Evolutionary conservation across 768 basidiomycete species (phyloP).

Genomic region (Boletus sp.): DNA sequence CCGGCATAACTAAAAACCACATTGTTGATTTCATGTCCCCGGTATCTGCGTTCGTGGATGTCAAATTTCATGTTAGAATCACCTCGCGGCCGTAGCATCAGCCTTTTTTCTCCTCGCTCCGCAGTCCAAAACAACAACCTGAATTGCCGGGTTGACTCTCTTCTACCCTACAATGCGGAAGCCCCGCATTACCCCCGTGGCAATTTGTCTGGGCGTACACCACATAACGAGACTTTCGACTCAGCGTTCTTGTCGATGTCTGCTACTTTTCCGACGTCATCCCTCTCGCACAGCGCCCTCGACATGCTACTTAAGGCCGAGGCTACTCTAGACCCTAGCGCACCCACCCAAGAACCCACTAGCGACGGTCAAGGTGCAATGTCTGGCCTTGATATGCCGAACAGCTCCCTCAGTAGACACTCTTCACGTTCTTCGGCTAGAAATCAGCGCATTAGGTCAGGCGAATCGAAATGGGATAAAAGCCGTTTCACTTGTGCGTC

Average conservation of each 20-base stretch:
- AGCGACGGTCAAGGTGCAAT: slow-evolving; percentile 21
- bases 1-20: slow-evolving; percentile 19
- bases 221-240: slow-evolving; percentile 25
- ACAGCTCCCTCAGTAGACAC: slow-evolving; percentile 25
- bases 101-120: slow-evolving; percentile 31
- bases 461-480: slow-evolving; percentile 31
- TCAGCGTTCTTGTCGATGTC: slow-evolving; percentile 24
- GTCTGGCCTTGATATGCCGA: slow-evolving; percentile 26
- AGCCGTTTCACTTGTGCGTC: slow-evolving; percentile 28
- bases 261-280: slow-evolving; percentile 30
- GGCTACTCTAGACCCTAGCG: slow-evolving; percentile 16
- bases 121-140: slow-evolving; percentile 21
- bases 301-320: slow-evolving; percentile 35
- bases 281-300: slow-evolving; percentile 30
- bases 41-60: slow-evolving; percentile 15
- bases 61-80: slow-evolving; percentile 26
- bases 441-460: slow-evolving; percentile 22
- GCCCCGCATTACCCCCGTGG: slow-evolving; percentile 30
- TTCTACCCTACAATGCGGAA: slow-evolving; percentile 33
- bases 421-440: slow-evolving; percentile 32
- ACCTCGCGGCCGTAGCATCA: slow-evolving; percentile 35
- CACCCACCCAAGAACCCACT: slow-evolving; percentile 18
- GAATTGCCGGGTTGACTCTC: slow-evolving; percentile 18
- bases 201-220: slow-evolving; percentile 20
- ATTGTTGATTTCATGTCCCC: slow-evolving; percentile 21